These are phyloP conservation scores for Austropuccinia psidii DNA, from an alignment of 1,284 basidiomycete species.

Conservation along the genomic window DNA sequence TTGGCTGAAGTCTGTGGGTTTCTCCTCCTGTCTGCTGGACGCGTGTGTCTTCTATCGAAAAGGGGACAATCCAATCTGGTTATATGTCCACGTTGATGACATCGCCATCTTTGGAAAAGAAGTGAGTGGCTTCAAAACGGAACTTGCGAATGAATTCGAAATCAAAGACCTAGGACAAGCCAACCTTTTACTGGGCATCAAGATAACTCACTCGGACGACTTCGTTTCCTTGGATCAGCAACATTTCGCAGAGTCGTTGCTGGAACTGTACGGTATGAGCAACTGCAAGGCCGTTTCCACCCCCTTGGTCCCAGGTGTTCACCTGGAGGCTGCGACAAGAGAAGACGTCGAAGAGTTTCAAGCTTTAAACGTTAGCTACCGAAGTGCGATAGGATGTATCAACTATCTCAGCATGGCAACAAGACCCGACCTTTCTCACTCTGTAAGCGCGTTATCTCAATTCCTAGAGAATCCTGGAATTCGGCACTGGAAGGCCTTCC, in stretches of 20 bases:
- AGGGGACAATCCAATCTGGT: neutral
- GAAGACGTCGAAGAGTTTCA: neutral
- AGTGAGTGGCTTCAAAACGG: neutral
- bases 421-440: neutral
- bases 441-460: neutral
- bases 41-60: neutral
- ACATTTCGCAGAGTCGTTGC: neutral
- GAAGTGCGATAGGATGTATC: neutral
- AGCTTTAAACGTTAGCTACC: neutral
- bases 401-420: neutral
- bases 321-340: neutral
- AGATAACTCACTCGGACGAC: neutral
- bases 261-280: neutral
- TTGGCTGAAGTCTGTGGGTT: neutral
- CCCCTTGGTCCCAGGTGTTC: neutral
- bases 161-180: slow-evolving; percentile 4
- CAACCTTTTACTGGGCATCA: neutral
- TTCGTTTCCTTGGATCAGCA: neutral
- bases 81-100: slow-evolving; percentile 1
- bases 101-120: no score
- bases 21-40: neutral
- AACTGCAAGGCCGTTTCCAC: neutral
- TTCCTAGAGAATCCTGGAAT: neutral
- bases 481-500: neutral
- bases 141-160: neutral